Conservation (phyloP, 495 filamentous ascomycete genomes). For the Xylaria sp. region DNA sequence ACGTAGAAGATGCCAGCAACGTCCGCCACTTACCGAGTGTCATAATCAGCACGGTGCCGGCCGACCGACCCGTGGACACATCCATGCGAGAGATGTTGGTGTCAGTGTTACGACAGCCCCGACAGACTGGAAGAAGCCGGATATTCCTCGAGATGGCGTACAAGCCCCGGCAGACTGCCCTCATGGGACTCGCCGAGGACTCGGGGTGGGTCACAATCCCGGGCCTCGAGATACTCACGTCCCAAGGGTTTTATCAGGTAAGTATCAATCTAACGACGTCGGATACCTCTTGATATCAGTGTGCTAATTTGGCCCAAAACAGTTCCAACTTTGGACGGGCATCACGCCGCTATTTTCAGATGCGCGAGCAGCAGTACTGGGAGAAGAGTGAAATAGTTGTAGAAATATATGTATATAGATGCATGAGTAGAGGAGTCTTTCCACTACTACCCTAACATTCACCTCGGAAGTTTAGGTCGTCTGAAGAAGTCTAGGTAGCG, state of each 20-base stretch:
- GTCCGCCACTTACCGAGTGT: constrained; percentile 68
- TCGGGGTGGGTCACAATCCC: constrained; percentile 86
- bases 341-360: constrained; percentile 73
- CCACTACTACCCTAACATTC: background rate
- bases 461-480: background rate
- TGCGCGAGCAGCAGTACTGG: constrained; percentile 62
- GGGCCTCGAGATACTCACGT: constrained; percentile 88
- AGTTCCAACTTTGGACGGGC: constrained; percentile 82
- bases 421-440: background rate
- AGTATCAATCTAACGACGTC: constrained; percentile 29
- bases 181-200: constrained; percentile 85
- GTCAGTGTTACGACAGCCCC: constrained; percentile 64
- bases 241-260: constrained; percentile 81
- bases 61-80: constrained; percentile 81
- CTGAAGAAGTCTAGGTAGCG: background rate
- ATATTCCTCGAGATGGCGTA: constrained; percentile 97
- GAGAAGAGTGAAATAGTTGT: constrained; percentile 26
- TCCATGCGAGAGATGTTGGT: constrained; percentile 71
- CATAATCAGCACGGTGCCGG: constrained; percentile 90
- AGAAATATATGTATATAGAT: background rate
- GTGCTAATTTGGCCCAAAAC: constrained; percentile 25
- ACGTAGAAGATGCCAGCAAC: constrained; percentile 57
- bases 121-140: constrained; percentile 49
- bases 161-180: constrained; percentile 78
- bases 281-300: background rate